Evolutionary conservation across 441 rosid genomes (phyloP), one percentile per base, ranked within the genome.

Genomic region (Erodium chrysanthum): DNA sequence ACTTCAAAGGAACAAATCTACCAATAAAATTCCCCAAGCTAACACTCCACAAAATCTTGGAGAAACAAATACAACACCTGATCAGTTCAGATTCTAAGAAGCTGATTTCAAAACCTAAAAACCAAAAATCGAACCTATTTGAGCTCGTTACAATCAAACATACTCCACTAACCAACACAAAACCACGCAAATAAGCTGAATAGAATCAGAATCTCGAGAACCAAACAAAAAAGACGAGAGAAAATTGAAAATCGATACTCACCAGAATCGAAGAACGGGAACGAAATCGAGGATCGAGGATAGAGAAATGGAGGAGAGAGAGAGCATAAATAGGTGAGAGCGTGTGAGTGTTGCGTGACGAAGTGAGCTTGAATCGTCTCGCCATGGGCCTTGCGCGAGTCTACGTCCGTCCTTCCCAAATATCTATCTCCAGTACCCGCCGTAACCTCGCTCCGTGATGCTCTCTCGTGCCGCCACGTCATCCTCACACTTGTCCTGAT

Each of bases 321-420:
- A 17, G 52, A 1, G 50, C 27, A 48, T 52, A 62, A 64, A 73
- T 46, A 69, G 75, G 66, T 52, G 54, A 42, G 22, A 65, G 77
- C 68, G 74, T 68, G 87, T 75, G 86, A 73, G 44, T 44, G 69
- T 75, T 81, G 89, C 92, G 88, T 84, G 87, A 79, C 52, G 14
- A 73, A 48, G 69, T 67, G 75, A 64, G 84, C 67, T 22, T 0
- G 60, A 8, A 52, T 54, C 68, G 75, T 65, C 21, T 68, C 52
- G 73, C 81, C 89, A 78, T 78, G 79, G 67, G 84, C 66, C 72
- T 8, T 70, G 33, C 89, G 77, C 88, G 66, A 77, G 88, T 73
- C 83, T 0, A 33, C 77, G 79, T 77, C 84, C 31, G 75, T 18
- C 31, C 60, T 62, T 61, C 58, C 76, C 52, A 72, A 72, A 78